phyloP scores from a whole-genome alignment of 345 rosid species.

The Murraya koenigii region DNA sequence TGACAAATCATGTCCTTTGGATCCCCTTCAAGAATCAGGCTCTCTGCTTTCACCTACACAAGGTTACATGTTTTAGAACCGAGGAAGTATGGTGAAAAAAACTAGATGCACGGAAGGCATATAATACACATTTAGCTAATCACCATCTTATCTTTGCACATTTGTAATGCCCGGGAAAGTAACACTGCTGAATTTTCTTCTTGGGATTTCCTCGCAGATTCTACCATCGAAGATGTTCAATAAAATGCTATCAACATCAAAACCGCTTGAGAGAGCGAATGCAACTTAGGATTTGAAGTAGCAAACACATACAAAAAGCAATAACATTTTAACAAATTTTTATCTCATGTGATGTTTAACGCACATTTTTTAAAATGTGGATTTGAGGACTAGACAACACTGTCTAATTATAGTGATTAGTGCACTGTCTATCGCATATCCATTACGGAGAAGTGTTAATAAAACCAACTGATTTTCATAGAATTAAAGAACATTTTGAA shows the following conservation, averaged over 20 bases:
- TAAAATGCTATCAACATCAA: slow-evolving; percentile 23
- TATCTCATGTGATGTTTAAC: neutral
- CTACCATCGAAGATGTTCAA: slow-evolving; percentile 31
- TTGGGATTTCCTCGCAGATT: slow-evolving; percentile 52
- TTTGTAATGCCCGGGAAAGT: slow-evolving; percentile 53
- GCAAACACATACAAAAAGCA: neutral
- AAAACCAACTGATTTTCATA: too few species aligned
- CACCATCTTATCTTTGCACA: slow-evolving; percentile 63
- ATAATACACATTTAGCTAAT: neutral
- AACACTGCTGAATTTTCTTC: slow-evolving; percentile 48
- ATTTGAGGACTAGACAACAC: too few species aligned
- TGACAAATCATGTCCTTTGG: slow-evolving; percentile 79
- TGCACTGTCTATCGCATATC: too few species aligned
- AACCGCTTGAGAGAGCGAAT: neutral
- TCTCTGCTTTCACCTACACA: slow-evolving; percentile 61
- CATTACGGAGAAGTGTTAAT: too few species aligned
- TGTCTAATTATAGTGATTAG: too few species aligned
- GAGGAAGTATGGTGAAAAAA: neutral
- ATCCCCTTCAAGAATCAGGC: slow-evolving; percentile 58
- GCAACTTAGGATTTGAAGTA: neutral
- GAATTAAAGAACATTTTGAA: too few species aligned
- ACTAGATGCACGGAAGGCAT: neutral
- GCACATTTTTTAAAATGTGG: too few species aligned
- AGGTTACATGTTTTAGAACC: neutral
- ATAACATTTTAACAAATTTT: too few species aligned